Base-by-base conservation (phyloP, 2,329 filamentous ascomycete species). In the Aspergillus niger region DNA sequence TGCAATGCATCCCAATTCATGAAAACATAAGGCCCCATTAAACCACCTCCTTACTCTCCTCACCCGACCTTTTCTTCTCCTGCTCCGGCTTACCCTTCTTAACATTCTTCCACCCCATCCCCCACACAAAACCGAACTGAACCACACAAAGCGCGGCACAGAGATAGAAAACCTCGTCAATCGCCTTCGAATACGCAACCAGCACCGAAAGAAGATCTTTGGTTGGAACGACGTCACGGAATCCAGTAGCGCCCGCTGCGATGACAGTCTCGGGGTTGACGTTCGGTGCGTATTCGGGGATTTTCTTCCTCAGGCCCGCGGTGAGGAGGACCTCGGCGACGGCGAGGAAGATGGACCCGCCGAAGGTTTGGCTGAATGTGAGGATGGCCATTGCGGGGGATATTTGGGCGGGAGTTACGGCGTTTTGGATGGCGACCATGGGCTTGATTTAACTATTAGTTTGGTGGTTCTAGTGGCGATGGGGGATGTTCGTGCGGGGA, bases 311-410 rank as follows among this genome's bases (percentile, higher is more conserved):
- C 0, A 83, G 67, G 1, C 70, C 70, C 50, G 79, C 77, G 4
- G 74, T 71, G 68, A 84, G 82, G 15, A 86, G 77, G 57, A 79
- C 80, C 63, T 86, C 79, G 0, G 75, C 83, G 24, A 84, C 76
- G 3, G 79, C 79, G 28, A 86, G 77, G 61, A 85, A 85, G 1
- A 86, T 54, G 0, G 77, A 72, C 2, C 77, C 78, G n/a, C 75
- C 74, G n/a, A 80, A 73, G 2, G 73, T 78, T 50, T 79, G 76
- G 44, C 61, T 61, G 65, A 79, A 80, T 57, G 77, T 74, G 15
- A 78, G 70, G 44, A 78, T 66, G 3, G 77, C 72, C 62, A 79
- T 79, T 2, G 73, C 78, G 3, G 73, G 70, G 2, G 79, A 76
- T n/a, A 80, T 60, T 43, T 79, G 70, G 11, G 68, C 66, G 1